Base-by-base conservation (phyloP, 805 yeast genomes). In the Myxozyma nipponensis region DNA sequence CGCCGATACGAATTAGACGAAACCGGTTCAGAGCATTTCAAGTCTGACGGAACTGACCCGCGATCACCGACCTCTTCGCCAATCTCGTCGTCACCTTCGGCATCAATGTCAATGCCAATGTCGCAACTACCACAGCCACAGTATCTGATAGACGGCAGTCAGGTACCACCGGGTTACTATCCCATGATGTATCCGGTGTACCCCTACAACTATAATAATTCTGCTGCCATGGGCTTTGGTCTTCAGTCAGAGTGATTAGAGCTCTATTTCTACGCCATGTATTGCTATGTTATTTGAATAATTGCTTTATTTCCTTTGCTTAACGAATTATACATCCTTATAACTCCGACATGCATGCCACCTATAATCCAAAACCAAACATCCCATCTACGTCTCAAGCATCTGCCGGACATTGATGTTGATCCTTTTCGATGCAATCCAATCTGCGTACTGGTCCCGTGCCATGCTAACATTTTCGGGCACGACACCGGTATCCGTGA, bases 361-460 rank as follows among this genome's bases (percentile, higher is more conserved):
- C n/a, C n/a, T 28, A 28, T 28, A 28, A 28, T 28, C 7, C 32
- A 28, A 28, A 28, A 28, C 32, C 30, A 28, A n/a, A 17, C 17
- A 15, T 9, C n/a, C 18, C 9, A 4, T 35, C 45, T 3, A 35
- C 10, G 21, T 38, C 28, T 45, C 44, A 9, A 66, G 46, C 73
- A 72, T 70, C 47, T 72, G 76, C 3, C 76, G 61, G 32, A 71
- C 68, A 43, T 72, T 72, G 22, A 72, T 59, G 47, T 72, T 72
- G 25, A 72, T 55, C 6, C 76, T 60, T 42, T 71, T 72, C 15
- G 52, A 46, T 4, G 30, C n/a, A 36, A 70, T 58, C 74, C 75
- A 72, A 15, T 51, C 59, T 2, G 44, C 47, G 39, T 62, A 63
- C 9, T 38, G 2, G 7, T 38, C 35, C 18, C 59, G 39, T 39